These are phyloP conservation scores for Suhomyces maxii DNA, from an alignment of 1,139 yeast species.

Conservation along the genomic window DNA sequence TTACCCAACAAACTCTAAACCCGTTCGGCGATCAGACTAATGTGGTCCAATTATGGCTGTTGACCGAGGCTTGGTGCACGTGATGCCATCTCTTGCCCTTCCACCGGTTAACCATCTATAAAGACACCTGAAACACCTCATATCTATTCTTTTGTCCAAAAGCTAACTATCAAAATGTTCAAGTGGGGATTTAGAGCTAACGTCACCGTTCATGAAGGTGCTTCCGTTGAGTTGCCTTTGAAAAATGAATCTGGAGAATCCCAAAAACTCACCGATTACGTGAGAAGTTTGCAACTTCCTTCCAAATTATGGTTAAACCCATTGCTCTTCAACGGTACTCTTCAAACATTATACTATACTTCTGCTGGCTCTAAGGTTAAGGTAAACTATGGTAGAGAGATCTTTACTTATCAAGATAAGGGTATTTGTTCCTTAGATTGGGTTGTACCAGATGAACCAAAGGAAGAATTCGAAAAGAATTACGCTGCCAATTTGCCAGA, in stretches of 20 bases:
- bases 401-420: conserved; percentile 58
- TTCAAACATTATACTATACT: conserved; percentile 71
- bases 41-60: background rate
- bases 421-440: conserved; percentile 81
- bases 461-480: conserved; percentile 48
- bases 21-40: background rate
- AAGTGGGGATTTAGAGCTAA: conserved; percentile 46
- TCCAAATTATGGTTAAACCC: conserved; percentile 58
- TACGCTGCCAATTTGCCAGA: conserved; percentile 59
- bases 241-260: conserved; percentile 16
- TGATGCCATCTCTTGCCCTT: background rate
- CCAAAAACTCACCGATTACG: conserved; percentile 24
- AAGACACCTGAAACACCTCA: too few relatives aligned
- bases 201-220: conserved; percentile 28
- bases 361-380: conserved; percentile 53
- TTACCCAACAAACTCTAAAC: too few relatives aligned
- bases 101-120: too few relatives aligned
- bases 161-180: conserved; percentile 4
- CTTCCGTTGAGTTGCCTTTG: conserved; percentile 20
- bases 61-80: background rate
- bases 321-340: conserved; percentile 64
- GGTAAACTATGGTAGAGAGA: conserved; percentile 76
- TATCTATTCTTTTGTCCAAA: too few relatives aligned
- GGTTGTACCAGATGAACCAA: conserved; percentile 55
- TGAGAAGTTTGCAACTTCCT: conserved; percentile 26